These are phyloP conservation scores for Oryza nivara DNA, from an alignment of 176 grass and related monocot species.

Conservation along the genomic window DNA sequence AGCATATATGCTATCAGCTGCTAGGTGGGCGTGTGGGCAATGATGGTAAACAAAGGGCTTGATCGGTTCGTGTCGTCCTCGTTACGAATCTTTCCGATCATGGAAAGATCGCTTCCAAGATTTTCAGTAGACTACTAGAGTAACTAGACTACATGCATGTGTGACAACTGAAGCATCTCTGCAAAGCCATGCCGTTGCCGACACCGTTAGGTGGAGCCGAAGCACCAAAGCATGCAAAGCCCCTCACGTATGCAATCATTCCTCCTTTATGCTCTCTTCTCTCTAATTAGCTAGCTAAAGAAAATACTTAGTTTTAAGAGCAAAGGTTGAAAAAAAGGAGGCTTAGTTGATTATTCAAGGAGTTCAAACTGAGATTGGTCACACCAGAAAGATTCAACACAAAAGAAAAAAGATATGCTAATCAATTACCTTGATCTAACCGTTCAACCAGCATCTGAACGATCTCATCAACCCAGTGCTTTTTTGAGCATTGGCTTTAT, in stretches of 20 bases:
- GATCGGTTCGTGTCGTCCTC: constrained; percentile 58
- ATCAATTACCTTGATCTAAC: not conserved
- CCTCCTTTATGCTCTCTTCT: not conserved
- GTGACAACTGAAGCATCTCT: constrained; percentile 65
- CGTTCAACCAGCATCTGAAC: not conserved
- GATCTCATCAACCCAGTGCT: not conserved
- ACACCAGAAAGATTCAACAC: constrained; percentile 22
- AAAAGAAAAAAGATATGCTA: constrained; percentile 10
- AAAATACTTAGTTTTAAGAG: no score
- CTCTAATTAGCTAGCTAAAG: not conserved
- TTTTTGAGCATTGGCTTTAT: not conserved
- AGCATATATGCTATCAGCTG: constrained; percentile 20
- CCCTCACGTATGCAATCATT: constrained; percentile 5
- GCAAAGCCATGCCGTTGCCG: constrained; percentile 47
- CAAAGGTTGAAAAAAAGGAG: not conserved
- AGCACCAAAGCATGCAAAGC: constrained; percentile 19
- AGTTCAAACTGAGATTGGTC: not conserved
- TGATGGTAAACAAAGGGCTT: constrained; percentile 37
- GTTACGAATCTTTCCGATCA: constrained; percentile 66
- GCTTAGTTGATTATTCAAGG: not conserved
- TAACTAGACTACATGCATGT: not conserved
- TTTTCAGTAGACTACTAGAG: constrained; percentile 25
- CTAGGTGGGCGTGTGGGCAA: constrained; percentile 43
- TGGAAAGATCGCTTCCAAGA: constrained; percentile 80
- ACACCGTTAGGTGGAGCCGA: constrained; percentile 64